Conservation (phyloP, 2,329 filamentous ascomycete species). For the Dothistroma pini region DNA sequence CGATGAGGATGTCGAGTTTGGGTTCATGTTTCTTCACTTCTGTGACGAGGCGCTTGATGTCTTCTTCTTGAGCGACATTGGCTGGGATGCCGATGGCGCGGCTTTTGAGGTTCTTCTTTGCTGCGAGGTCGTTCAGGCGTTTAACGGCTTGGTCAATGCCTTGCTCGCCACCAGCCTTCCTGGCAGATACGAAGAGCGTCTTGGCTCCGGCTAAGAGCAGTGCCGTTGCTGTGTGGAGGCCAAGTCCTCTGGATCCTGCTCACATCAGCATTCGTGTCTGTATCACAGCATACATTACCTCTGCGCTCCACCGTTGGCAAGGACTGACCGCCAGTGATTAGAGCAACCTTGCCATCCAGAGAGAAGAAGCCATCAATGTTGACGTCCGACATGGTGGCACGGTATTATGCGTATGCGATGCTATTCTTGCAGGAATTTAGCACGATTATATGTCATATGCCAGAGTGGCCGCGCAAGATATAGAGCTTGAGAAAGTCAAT, state of each 20-base stretch:
- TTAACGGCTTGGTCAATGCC: conserved; percentile 74
- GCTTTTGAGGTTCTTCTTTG: conserved; percentile 53
- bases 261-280: conserved; percentile 16
- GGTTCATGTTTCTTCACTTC: conserved; percentile 70
- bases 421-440: neutral
- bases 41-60: conserved; percentile 66
- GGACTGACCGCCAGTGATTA: conserved; percentile 67
- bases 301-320: neutral
- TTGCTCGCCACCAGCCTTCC: conserved; percentile 60
- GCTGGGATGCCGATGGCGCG: conserved; percentile 73
- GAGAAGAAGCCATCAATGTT: conserved; percentile 74
- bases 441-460: neutral
- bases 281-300: neutral
- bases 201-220: conserved; percentile 82
- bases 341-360: conserved; percentile 76
- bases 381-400: conserved; percentile 50
- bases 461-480: too few relatives aligned
- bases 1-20: conserved; percentile 80
- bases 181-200: conserved; percentile 87
- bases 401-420: neutral
- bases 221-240: conserved; percentile 64
- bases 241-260: conserved; percentile 65
- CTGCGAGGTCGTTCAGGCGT: conserved; percentile 75
- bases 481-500: too few relatives aligned
- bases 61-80: conserved; percentile 67